Percentiles rank a stretch among this genome's conserved stretches.
These are phyloP conservation scores for Entophlyctis luteolus DNA, from an alignment of 192 early-diverging fungal genomes.

Conservation along the genomic window DNA sequence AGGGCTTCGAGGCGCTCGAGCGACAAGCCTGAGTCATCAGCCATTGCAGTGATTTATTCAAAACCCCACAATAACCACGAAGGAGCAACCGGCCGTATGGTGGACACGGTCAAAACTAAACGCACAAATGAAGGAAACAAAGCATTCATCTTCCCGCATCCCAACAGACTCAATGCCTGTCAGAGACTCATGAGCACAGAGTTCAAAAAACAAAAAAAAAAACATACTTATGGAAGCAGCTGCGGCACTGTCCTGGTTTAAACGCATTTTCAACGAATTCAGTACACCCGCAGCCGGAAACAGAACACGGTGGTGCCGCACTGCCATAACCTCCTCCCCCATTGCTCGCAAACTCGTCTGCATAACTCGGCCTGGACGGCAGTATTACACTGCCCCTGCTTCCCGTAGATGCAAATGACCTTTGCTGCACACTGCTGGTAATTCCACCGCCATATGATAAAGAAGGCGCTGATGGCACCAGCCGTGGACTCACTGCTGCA, in stretches of 20 bases:
- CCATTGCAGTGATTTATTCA: no score
- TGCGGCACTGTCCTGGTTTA: conserved; percentile 70
- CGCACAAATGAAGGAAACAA: no score
- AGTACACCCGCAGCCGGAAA: conserved; percentile 60
- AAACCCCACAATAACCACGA: no score
- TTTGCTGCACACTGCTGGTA: no score
- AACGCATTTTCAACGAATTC: conserved; percentile 75
- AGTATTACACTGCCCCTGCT: not conserved
- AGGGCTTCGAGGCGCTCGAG: no score
- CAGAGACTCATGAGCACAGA: no score
- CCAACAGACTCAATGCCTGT: no score
- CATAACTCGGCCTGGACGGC: conserved; percentile 2
- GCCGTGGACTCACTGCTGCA: not conserved
- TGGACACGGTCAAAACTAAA: no score
- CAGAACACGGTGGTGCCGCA: conserved; percentile 43
- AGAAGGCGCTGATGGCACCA: not conserved
- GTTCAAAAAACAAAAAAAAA: not conserved
- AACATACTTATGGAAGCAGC: conserved; percentile 68
- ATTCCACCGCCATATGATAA: no score
- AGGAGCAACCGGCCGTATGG: no score
- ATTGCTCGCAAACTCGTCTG: not conserved
- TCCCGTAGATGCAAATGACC: conserved; percentile 2
- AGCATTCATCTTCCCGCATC: no score
- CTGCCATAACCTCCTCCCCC: conserved; percentile 1
- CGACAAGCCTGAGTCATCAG: no score